Base-by-base conservation (phyloP, 768 basidiomycete genomes). In the Sistotremastrum niveocremeum region DNA sequence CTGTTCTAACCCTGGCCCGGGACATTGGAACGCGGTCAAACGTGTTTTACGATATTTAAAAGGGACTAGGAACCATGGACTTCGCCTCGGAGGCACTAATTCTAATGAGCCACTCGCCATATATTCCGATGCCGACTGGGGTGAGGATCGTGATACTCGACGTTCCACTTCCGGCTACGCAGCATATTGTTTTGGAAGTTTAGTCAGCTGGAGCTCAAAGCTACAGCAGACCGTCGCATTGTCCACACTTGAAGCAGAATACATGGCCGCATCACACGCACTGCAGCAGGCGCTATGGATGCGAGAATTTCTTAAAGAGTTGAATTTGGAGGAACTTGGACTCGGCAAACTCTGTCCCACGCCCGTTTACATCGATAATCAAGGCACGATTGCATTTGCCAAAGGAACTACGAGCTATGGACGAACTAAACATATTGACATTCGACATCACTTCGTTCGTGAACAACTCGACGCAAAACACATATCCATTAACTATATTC, bases 211-310 rank as follows among this genome's bases (percentile, higher is more conserved):
- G 62, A 50, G 46, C 10, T 58, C 63, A 3, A 64, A 63, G 51
- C 54, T 58, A 38, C 67, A 71, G 44, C 50, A 54, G 2, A 54
- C 65, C 29, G 53, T 67, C 5, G 56, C 61, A 3, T 57, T 65
- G 5, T 69, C 66, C 2, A 62, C 57, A 3, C 54, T 54, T 6
- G 66, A 72, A 52, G 65, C 70, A 1, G 70, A 74, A 52, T 71
- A 73, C 52, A 65, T 70, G 38, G 66, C 69, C 3, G 52, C 59
- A 0, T 52, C 57, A 9, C 55, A 67, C 32, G 56, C 64, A 2
- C 44, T 47, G 9, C 41, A 51, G 28, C 52, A 64, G 43, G 52
- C 51, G 0, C n/a, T 65, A 2, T 65, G 60, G 60, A 38, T 55
- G 10, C 41, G 46, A 2, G 38, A 29, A 7, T 34, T 59, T 4